Evolutionary conservation across 331 rosid species (phyloP).

Genomic region (Prunus yedoensis): DNA sequence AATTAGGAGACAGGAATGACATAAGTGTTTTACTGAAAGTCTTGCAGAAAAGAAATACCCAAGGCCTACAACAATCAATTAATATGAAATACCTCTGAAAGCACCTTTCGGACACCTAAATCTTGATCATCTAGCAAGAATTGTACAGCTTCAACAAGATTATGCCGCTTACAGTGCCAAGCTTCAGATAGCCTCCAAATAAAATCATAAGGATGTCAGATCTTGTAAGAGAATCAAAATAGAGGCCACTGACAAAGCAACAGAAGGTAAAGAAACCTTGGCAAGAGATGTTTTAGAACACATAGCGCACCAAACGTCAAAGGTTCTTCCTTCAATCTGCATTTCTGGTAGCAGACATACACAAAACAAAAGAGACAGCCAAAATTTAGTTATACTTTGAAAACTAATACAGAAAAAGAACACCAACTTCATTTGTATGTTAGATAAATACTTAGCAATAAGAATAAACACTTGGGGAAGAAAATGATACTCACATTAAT

Average conservation of each 20-base stretch:
- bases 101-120: slow-evolving; percentile 74
- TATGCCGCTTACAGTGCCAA: slow-evolving; percentile 80
- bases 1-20: slow-evolving; percentile 17
- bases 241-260: slow-evolving; percentile 8
- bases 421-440: background rate
- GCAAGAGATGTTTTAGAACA: slow-evolving; percentile 91
- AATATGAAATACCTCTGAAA: slow-evolving; percentile 65
- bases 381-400: background rate
- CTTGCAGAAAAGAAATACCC: background rate
- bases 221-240: slow-evolving; percentile 24
- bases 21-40: slow-evolving; percentile 14
- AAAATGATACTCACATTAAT: slow-evolving; percentile 60
- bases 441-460: slow-evolving; percentile 9
- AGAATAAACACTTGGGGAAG: slow-evolving; percentile 10
- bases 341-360: slow-evolving; percentile 58
- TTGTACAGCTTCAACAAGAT: slow-evolving; percentile 77
- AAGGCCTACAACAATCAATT: background rate
- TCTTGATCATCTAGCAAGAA: slow-evolving; percentile 78
- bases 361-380: background rate
- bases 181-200: slow-evolving; percentile 78
- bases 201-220: slow-evolving; percentile 33
- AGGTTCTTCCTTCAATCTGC: slow-evolving; percentile 87
- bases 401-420: background rate
- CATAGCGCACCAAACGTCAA: slow-evolving; percentile 78
- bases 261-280: slow-evolving; percentile 58